A percentile compares a stretch with the other conserved stretches of the same genome.
These are phyloP conservation scores for Deuterostichococcus epilithicus DNA, from an alignment of 139 green algal species.

Conservation along the genomic window DNA sequence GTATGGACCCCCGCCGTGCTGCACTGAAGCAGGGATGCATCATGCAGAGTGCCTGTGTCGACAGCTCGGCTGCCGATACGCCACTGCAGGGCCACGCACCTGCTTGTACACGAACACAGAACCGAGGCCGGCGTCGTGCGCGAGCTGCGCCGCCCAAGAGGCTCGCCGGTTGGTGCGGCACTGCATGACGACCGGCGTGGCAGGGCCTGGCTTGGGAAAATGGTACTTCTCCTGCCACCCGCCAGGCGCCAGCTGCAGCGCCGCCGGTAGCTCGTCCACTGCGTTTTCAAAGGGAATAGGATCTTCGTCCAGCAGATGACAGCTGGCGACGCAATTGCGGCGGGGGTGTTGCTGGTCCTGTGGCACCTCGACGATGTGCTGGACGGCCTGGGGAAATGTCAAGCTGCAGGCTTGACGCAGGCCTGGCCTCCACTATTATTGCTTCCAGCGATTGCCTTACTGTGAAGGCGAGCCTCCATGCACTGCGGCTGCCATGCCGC, in stretches of 20 bases:
- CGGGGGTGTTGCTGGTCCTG: too few relatives aligned
- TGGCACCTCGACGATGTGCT: too few relatives aligned
- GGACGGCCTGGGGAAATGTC: too few relatives aligned
- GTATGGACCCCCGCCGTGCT: too few relatives aligned
- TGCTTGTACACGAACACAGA: slow-evolving; percentile 33
- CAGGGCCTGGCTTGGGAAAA: slow-evolving; percentile 40
- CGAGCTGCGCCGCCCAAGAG: slow-evolving; percentile 64
- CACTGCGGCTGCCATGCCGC: too few relatives aligned
- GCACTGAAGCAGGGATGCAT: background rate
- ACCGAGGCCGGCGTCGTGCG: slow-evolving; percentile 35
- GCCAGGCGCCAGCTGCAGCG: slow-evolving; percentile 29
- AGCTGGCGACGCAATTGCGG: background rate
- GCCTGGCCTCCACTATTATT: too few relatives aligned
- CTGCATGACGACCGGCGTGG: slow-evolving; percentile 50
- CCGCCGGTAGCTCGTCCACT: slow-evolving; percentile 41
- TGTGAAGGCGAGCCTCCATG: too few relatives aligned
- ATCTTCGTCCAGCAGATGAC: background rate
- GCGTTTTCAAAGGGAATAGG: background rate
- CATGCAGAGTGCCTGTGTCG: background rate
- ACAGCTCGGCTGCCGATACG: background rate
- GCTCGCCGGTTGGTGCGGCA: slow-evolving; percentile 50
- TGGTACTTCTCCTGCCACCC: slow-evolving; percentile 45
- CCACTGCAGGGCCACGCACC: background rate
- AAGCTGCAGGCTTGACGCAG: too few relatives aligned
- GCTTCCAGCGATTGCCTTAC: too few relatives aligned